Evolutionary conservation across 257 asterid genomes (phyloP), one percentile per base, ranked within the genome.

Genomic region (Solanum boliviense): DNA sequence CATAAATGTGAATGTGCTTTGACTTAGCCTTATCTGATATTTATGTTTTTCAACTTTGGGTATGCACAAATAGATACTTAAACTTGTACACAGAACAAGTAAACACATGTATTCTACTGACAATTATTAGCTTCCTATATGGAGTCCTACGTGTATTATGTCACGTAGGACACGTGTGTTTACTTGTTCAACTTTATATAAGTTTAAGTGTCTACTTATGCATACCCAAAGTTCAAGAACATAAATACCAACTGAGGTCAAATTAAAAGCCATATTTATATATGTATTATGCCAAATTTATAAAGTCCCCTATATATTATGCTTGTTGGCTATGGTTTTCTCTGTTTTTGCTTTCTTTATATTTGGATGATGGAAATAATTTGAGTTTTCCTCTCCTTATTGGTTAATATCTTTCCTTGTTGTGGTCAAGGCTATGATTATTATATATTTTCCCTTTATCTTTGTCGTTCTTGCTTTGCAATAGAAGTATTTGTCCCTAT

Each of bases 341-440:
- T 44, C 46, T 85, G 34, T 78, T 70, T 56, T 75, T 72, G 7
- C 41, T 73, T 34, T 73, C 3, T 20, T 71, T 18, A 84, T 29
- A 70, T 32, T 86, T 56, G 27, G 82, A 60, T 76, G 83, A 75
- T 60, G 84, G 88, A 72, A 41, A 56, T 62, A 39, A 84, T 89
- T 86, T 83, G 84, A 11, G 56, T 72, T 76, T 38, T 88, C 70
- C 88, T 88, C 74, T 83, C 34, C 38, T 39, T 79, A 13, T 41
- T 71, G 78, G 39, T 71, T 71, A 13, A 67, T 46, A 74, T 91
- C 65, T 86, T 65, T 88, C 84, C 84, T 85, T 60, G 87, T 44
- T 62, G 87, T 9, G 88, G 86, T 46, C 78, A 83, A 88, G 89
- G 92, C 91, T 65, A 20, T 86, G 82, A 83, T 75, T 89, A 88